Percentiles rank a stretch among this genome's conserved stretches.
These are phyloP conservation scores for Ophiostoma montium DNA, from an alignment of 2,329 filamentous ascomycete species.

Conservation along the genomic window DNA sequence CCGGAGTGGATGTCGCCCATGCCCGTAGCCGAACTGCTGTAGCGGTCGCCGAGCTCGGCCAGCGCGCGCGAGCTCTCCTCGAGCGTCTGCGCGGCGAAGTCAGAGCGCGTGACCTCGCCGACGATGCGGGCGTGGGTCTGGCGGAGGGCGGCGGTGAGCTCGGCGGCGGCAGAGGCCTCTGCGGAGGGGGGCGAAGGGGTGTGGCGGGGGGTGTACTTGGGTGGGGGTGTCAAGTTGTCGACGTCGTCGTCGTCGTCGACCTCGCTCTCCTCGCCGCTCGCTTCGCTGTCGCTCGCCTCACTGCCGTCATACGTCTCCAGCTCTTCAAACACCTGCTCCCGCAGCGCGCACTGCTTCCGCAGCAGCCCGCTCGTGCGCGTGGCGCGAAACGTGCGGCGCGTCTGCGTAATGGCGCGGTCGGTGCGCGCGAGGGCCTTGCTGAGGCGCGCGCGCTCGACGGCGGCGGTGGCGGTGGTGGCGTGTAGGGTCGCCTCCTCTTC, in stretches of 20 bases:
- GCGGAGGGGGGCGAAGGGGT: slow-evolving; percentile 35
- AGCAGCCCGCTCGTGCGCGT: slow-evolving; percentile 67
- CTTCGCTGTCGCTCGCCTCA: slow-evolving; percentile 13
- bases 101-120: slow-evolving; percentile 68
- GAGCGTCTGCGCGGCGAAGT: slow-evolving; percentile 81
- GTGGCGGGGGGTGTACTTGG: slow-evolving; percentile 30
- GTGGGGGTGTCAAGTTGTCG: slow-evolving; percentile 13
- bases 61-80: slow-evolving; percentile 73
- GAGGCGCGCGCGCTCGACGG: slow-evolving; percentile 48
- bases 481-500: background rate
- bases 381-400: slow-evolving; percentile 57
- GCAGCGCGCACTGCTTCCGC: slow-evolving; percentile 53
- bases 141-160: slow-evolving; percentile 72
- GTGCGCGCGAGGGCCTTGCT: slow-evolving; percentile 53
- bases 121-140: slow-evolving; percentile 80
- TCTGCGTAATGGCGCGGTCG: slow-evolving; percentile 44
- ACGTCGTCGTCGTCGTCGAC: slow-evolving; percentile 7
- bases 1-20: slow-evolving; percentile 67
- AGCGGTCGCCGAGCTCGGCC: slow-evolving; percentile 66
- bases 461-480: background rate
- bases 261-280: slow-evolving; percentile 17
- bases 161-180: slow-evolving; percentile 58
- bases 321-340: slow-evolving; percentile 62
- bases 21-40: slow-evolving; percentile 52
- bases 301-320: slow-evolving; percentile 43